Evolutionary conservation across 495 filamentous ascomycete genomes (phyloP).

Genomic region (Friedmanniomyces endolithicus): DNA sequence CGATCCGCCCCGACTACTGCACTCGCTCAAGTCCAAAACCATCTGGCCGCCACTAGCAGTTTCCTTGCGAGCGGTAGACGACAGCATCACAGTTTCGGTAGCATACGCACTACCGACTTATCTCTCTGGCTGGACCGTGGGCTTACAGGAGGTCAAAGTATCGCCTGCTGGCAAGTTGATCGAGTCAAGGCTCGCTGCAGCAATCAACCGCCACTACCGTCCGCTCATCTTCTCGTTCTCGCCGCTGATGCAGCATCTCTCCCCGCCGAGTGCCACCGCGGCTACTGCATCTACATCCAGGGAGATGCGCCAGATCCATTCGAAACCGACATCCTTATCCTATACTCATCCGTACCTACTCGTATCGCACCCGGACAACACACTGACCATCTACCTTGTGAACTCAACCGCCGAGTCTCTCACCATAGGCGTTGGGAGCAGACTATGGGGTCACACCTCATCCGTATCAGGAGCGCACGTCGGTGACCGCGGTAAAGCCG

Average conservation of each 20-base stretch:
- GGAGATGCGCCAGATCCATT: constrained; percentile 15
- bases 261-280: constrained; percentile 21
- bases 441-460: constrained; percentile 90
- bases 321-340: constrained; percentile 59
- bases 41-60: constrained; percentile 67
- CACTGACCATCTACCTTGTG: constrained; percentile 73
- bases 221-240: constrained; percentile 25
- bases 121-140: constrained; percentile 68
- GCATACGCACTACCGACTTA: constrained; percentile 67
- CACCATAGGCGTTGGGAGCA: constrained; percentile 58
- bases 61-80: constrained; percentile 51
- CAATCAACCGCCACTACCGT: constrained; percentile 32
- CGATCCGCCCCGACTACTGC: constrained; percentile 48
- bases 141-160: constrained; percentile 76
- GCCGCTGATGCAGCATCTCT: constrained; percentile 29
- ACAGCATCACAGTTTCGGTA: constrained; percentile 60
- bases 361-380: constrained; percentile 82
- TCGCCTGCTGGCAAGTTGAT: constrained; percentile 40
- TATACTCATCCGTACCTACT: constrained; percentile 90
- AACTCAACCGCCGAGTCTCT: constrained; percentile 56
- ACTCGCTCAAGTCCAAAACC: constrained; percentile 71
- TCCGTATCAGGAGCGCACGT: constrained; percentile 79
- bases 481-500: constrained; percentile 74
- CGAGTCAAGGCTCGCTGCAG: constrained; percentile 42
- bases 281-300: constrained; percentile 1